These are phyloP conservation scores for Ricinus communis DNA, from an alignment of 345 rosid species.

Conservation along the genomic window DNA sequence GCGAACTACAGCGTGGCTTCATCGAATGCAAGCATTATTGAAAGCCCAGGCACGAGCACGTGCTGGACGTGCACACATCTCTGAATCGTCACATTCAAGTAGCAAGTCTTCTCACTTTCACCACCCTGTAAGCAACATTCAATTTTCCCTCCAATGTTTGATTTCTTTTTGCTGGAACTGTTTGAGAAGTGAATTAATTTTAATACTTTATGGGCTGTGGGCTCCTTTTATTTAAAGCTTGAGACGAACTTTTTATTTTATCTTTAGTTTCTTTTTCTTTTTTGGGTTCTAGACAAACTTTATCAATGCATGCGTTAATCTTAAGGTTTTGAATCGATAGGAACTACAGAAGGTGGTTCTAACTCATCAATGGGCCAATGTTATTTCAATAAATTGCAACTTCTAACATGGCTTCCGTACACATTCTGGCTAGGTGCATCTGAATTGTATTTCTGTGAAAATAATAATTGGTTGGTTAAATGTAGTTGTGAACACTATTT, in stretches of 20 bases:
- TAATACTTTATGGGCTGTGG: conserved; percentile 4
- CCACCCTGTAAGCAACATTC: conserved; percentile 50
- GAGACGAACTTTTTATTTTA: neutral
- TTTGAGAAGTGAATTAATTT: conserved; percentile 1
- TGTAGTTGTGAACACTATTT: too few species aligned
- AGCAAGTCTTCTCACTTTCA: conserved; percentile 66
- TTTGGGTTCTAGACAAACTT: conserved; percentile 1
- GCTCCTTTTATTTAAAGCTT: conserved; percentile 12
- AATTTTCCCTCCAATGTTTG: conserved; percentile 18
- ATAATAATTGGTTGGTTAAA: neutral
- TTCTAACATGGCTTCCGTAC: neutral
- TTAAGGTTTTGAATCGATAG: conserved; percentile 16
- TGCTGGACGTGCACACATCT: conserved; percentile 48
- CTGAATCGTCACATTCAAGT: conserved; percentile 64
- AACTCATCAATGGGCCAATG: neutral
- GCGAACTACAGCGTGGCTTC: conserved; percentile 51
- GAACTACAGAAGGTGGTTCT: conserved; percentile 10
- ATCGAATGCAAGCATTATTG: conserved; percentile 70
- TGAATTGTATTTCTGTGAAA: neutral
- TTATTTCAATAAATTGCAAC: neutral
- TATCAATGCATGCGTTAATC: conserved; percentile 7
- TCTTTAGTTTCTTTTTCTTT: neutral
- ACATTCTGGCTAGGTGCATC: neutral
- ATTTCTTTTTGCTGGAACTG: conserved; percentile 1
- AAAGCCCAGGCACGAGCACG: conserved; percentile 79